Evolutionary conservation across 2,329 filamentous ascomycete species (phyloP).

Genomic region (Karstenula rhodostoma): DNA sequence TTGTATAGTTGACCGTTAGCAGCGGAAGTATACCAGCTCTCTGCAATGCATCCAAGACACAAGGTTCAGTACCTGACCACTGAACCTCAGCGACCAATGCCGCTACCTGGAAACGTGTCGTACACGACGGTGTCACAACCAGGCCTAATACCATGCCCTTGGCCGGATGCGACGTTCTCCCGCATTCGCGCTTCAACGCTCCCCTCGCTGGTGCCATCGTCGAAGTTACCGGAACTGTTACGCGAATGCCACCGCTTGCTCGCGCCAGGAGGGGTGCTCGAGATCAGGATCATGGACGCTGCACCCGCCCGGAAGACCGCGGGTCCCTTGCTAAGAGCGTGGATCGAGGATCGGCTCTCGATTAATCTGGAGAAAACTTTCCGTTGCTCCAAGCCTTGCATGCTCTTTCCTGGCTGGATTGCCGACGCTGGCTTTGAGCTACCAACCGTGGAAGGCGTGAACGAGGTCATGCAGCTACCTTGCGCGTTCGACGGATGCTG

Average conservation of each 20-base stretch:
- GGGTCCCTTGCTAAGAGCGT: constrained; percentile 65
- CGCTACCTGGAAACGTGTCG: constrained; percentile 42
- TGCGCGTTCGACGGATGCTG: constrained; percentile 37
- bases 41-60: constrained; percentile 50
- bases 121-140: constrained; percentile 43
- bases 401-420: constrained; percentile 67
- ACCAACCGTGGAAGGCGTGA: constrained; percentile 24
- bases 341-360: constrained; percentile 69
- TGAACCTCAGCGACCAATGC: constrained; percentile 42
- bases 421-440: constrained; percentile 60
- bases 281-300: constrained; percentile 70
- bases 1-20: constrained; percentile 36
- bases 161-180: constrained; percentile 40
- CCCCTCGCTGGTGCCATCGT: constrained; percentile 63
- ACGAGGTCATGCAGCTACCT: constrained; percentile 38
- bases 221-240: constrained; percentile 65
- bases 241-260: constrained; percentile 66
- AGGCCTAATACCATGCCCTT: constrained; percentile 61
- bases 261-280: constrained; percentile 62
- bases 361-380: constrained; percentile 67
- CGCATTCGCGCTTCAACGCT: constrained; percentile 58
- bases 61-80: constrained; percentile 49
- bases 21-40: constrained; percentile 57
- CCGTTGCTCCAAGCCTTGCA: constrained; percentile 67
- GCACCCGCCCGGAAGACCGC: constrained; percentile 64